Percentiles rank a stretch among this genome's conserved stretches.
These are phyloP conservation scores for Kluyveromyces lactis DNA, from an alignment of 805 yeast genomes.

Conservation along the genomic window DNA sequence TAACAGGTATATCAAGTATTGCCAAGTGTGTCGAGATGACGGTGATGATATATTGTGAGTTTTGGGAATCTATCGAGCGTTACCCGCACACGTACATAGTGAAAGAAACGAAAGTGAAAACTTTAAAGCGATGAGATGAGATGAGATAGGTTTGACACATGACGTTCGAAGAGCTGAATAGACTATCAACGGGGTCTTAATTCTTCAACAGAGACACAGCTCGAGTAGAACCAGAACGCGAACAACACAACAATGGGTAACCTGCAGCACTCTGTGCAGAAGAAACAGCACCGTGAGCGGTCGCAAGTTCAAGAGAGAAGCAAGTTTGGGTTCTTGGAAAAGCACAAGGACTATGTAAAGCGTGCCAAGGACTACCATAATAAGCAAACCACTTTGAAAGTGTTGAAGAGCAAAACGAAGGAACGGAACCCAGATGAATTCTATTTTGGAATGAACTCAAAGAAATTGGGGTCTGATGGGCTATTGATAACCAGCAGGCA, in stretches of 20 bases:
- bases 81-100: too few relatives aligned
- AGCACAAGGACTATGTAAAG: conserved; percentile 75
- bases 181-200: too few relatives aligned
- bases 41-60: too few relatives aligned
- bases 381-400: conserved; percentile 54
- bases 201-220: too few relatives aligned
- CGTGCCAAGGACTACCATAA: conserved; percentile 60
- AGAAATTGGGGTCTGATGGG: conserved; percentile 63
- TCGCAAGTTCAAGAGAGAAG: conserved; percentile 73
- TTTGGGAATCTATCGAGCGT: too few relatives aligned
- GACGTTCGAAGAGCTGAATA: background rate
- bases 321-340: conserved; percentile 80
- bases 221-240: too few relatives aligned
- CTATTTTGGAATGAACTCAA: conserved; percentile 83
- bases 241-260: conserved; percentile 54
- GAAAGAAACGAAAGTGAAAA: too few relatives aligned
- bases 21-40: too few relatives aligned
- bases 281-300: conserved; percentile 93
- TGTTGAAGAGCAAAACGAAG: conserved; percentile 62
- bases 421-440: conserved; percentile 89
- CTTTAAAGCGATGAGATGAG: conserved; percentile 1
- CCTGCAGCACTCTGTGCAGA: conserved; percentile 82
- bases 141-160: background rate
- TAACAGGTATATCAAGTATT: too few relatives aligned
- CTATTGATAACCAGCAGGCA: conserved; percentile 54